Conservation (phyloP, 2,329 filamentous ascomycete species). For the Exophiala aquamarina region DNA sequence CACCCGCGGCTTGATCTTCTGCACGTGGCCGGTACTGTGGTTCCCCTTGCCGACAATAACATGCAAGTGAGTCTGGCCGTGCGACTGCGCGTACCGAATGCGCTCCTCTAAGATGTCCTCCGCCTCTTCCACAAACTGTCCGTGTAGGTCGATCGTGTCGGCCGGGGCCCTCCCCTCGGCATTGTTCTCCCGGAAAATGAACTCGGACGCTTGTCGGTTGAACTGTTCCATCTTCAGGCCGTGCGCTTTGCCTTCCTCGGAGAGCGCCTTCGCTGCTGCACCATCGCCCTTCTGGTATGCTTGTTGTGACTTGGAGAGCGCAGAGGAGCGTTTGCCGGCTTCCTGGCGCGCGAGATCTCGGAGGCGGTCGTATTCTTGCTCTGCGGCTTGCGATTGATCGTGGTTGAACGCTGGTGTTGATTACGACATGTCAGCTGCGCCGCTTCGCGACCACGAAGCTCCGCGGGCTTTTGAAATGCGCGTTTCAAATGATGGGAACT, state of each 20-base stretch:
- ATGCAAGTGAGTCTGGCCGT: conserved; percentile 79
- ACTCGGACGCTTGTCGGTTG: conserved; percentile 88
- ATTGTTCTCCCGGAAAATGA: conserved; percentile 95
- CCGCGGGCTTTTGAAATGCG: no score
- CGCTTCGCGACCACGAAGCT: no score
- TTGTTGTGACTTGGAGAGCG: conserved; percentile 74
- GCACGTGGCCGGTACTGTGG: conserved; percentile 76
- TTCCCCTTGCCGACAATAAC: conserved; percentile 97
- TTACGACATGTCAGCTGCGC: no score
- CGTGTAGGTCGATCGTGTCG: conserved; percentile 92
- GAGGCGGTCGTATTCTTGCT: conserved; percentile 89
- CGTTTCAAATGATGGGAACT: not conserved
- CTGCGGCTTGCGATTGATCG: conserved; percentile 63
- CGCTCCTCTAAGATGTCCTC: conserved; percentile 85
- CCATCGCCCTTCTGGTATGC: conserved; percentile 85
- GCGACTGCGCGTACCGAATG: conserved; percentile 72
- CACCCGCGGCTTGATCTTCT: conserved; percentile 94
- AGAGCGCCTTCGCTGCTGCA: conserved; percentile 76
- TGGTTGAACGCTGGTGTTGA: conserved; percentile 73
- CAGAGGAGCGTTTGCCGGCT: conserved; percentile 72
- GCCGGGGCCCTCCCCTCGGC: conserved; percentile 68
- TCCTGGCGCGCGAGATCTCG: conserved; percentile 80
- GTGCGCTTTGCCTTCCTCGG: conserved; percentile 81
- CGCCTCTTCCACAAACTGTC: conserved; percentile 91
- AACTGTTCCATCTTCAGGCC: conserved; percentile 81